Evolutionary conservation across 2,329 filamentous ascomycete genomes (phyloP).

Genomic region (Basipetospora chlamydospora): DNA sequence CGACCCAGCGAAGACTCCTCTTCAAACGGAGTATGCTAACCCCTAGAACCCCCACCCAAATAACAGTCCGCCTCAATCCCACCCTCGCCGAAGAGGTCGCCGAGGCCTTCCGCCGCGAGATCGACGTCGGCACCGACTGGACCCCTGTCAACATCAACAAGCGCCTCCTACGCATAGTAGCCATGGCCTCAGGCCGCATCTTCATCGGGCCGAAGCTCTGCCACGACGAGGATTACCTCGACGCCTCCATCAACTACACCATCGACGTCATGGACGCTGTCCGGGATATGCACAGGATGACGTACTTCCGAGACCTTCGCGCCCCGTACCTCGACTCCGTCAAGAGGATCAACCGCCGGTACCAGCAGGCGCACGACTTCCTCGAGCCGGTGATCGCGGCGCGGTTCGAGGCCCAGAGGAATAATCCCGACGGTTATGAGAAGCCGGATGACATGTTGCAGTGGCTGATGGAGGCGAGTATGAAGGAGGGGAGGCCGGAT

Average conservation of each 20-base stretch:
- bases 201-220: conserved; percentile 33
- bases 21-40: too few relatives aligned
- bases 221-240: conserved; percentile 27
- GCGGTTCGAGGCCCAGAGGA: conserved; percentile 11
- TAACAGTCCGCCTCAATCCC: conserved; percentile 20
- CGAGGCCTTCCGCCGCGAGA: conserved; percentile 16
- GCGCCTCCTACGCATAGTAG: conserved; percentile 28
- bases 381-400: conserved; percentile 20
- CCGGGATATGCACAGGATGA: conserved; percentile 14
- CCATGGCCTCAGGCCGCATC: conserved; percentile 28
- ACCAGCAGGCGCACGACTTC: conserved; percentile 18
- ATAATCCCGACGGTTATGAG: conserved; percentile 8
- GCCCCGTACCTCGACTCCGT: conserved; percentile 19
- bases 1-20: too few relatives aligned
- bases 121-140: conserved; percentile 25
- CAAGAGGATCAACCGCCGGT: conserved; percentile 16
- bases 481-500: conserved; percentile 18
- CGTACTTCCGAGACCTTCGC: conserved; percentile 19
- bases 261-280: conserved; percentile 24
- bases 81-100: conserved; percentile 23
- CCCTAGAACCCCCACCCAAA: too few relatives aligned
- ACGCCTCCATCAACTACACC: conserved; percentile 33
- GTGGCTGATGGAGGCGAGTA: conserved; percentile 26
- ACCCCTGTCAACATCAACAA: conserved; percentile 23
- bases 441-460: conserved; percentile 32